Conservation (phyloP, 2,329 filamentous ascomycete species). For the Fusarium stilboides region DNA sequence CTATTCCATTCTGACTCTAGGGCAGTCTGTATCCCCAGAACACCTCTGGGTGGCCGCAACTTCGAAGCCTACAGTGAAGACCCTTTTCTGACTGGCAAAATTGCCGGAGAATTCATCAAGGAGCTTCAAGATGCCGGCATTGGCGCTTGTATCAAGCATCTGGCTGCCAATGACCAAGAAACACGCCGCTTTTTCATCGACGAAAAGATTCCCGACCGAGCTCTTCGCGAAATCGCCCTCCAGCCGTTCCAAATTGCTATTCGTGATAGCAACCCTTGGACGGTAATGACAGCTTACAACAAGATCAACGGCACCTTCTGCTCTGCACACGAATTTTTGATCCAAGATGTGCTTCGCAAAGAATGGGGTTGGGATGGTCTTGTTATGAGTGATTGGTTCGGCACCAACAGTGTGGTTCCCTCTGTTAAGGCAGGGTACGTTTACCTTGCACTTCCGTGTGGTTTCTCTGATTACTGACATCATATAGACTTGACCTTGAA, state of each 20-base stretch:
- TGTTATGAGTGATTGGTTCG: constrained; percentile 64
- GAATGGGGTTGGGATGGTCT: constrained; percentile 62
- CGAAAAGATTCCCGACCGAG: constrained; percentile 29
- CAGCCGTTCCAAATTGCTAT: constrained; percentile 61
- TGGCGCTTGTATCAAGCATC: constrained; percentile 59
- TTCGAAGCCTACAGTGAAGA: constrained; percentile 60
- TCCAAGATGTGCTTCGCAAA: constrained; percentile 57
- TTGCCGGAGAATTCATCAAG: constrained; percentile 51
- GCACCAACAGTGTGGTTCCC: constrained; percentile 45
- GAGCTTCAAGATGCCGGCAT: constrained; percentile 57
- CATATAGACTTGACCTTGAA: constrained; percentile 25
- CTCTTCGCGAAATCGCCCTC: constrained; percentile 55
- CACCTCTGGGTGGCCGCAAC: constrained; percentile 58
- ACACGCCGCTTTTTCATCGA: constrained; percentile 30
- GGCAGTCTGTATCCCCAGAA: constrained; percentile 23
- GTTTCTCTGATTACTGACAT: neutral
- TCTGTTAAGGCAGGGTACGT: constrained; percentile 49
- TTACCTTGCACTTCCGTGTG: no score
- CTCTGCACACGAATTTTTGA: constrained; percentile 56
- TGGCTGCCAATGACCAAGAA: constrained; percentile 57
- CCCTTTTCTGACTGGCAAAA: constrained; percentile 56
- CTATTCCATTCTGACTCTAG: no score
- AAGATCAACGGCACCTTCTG: constrained; percentile 61
- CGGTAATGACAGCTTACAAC: constrained; percentile 62
- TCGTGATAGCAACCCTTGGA: constrained; percentile 56